Evolutionary conservation across 2,329 filamentous ascomycete species (phyloP).

Genomic region (Beauveria sp.): DNA sequence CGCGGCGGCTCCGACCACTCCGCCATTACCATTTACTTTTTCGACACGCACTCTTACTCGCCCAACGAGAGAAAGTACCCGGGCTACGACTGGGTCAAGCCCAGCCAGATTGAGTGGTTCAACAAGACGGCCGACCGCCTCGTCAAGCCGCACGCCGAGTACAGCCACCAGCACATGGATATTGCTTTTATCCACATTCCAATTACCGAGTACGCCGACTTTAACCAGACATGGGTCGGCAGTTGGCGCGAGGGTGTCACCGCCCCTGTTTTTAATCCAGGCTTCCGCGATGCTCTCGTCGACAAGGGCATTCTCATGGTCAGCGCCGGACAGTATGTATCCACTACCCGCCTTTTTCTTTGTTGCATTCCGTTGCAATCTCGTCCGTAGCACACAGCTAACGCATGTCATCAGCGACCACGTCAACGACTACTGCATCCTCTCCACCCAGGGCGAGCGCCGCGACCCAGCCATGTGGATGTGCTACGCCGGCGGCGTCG

Average conservation of each 20-base stretch:
- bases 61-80: conserved; percentile 80
- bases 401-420: conserved; percentile 58
- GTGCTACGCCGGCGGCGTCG: conserved; percentile 90
- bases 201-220: conserved; percentile 73
- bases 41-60: conserved; percentile 89
- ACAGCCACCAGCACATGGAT: conserved; percentile 89
- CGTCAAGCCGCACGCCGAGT: conserved; percentile 71
- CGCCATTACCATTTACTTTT: conserved; percentile 86
- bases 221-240: conserved; percentile 53
- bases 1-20: conserved; percentile 75
- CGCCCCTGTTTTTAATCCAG: conserved; percentile 80
- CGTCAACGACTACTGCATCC: conserved; percentile 90
- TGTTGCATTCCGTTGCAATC: neutral
- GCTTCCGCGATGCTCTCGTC: conserved; percentile 85
- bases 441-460: conserved; percentile 43
- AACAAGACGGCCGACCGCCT: conserved; percentile 65
- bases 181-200: conserved; percentile 97
- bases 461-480: conserved; percentile 75
- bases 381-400: neutral
- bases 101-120: conserved; percentile 93
- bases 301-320: conserved; percentile 81
- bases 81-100: conserved; percentile 98
- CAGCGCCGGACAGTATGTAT: conserved; percentile 77
- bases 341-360: neutral
- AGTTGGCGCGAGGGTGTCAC: conserved; percentile 77